Percentiles rank a stretch among this genome's conserved stretches.
Evolutionary conservation across 208 protist species (phyloP).

Genomic region (Strigomonas oncopelti): DNA sequence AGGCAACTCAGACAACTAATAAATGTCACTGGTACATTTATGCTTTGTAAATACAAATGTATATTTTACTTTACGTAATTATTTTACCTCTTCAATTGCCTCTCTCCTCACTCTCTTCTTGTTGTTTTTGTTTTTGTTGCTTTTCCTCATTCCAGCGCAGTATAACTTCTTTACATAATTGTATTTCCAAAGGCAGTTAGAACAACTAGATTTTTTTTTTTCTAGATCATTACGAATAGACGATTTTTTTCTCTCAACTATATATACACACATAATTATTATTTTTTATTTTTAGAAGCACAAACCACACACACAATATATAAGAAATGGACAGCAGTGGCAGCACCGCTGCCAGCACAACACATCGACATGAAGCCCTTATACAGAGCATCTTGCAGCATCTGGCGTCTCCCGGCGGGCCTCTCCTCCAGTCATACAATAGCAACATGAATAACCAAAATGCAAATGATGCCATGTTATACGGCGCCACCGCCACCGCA

Average conservation of each 20-base stretch:
- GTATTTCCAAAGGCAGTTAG: no score
- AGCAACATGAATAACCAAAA: neutral
- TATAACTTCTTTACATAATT: no score
- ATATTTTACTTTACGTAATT: neutral
- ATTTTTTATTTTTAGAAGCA: neutral
- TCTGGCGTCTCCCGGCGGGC: no score
- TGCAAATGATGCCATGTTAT: neutral
- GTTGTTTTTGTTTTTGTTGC: neutral
- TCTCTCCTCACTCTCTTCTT: neutral
- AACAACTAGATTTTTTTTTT: neutral
- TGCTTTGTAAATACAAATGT: neutral
- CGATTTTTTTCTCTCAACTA: slow-evolving; percentile 11
- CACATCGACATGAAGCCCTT: no score
- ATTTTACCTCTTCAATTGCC: neutral
- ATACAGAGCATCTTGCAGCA: no score
- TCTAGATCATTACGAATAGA: neutral
- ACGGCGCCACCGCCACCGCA: neutral
- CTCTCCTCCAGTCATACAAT: neutral
- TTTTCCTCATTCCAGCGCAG: neutral
- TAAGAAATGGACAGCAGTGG: no score
- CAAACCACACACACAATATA: neutral
- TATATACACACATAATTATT: slow-evolving; percentile 1
- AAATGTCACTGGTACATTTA: no score
- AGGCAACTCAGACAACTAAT: no score
- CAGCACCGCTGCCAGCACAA: no score